Evolutionary conservation across 768 basidiomycete species (phyloP), one percentile per base, ranked within the genome.

Genomic region (Mycena amicta): DNA sequence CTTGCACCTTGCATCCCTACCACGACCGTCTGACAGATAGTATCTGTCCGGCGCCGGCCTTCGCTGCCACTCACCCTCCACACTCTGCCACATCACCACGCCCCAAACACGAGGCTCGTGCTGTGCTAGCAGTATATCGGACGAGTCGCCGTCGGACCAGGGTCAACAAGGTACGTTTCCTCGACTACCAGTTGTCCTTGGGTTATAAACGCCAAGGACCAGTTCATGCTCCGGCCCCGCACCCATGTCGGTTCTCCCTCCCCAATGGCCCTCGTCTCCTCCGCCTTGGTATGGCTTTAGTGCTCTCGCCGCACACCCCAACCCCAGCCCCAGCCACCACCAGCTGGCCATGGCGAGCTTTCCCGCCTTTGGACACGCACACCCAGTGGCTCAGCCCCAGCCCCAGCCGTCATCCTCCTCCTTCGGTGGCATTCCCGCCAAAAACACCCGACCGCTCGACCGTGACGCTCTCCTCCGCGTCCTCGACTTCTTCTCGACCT

Each of bases 401-500:
- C 52, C 57, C 16, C 57, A 43, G 1, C 28, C 20, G 1, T 45
- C 61, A 18, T 37, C 43, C 4, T 53, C 61, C 6, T 60, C 59
- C 39, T 56, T 60, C 12, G 52, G 49, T 33, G 55, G 41, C 31
- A 43, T 69, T 5, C 71, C 72, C 6, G 65, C 64, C 8, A 74
- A 72, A 55, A 83, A 82, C 55, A 67, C 70, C 23, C 68, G 69
- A 30, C 75, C 79, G 41, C 71, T 83, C 37, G 75, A 70, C 22
- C 67, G 77, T 15, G 75, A 76, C 4, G 70, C 71, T 53, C 81
- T 90, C 58, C 50, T 75, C 26, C 57, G 65, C 2, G 74, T 85
- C 52, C 81, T 90, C 37, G 68, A 75, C 41, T 65, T 74, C 49
- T 80, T 90, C 57, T 85, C 88, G 3, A 71, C 70, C 1, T 77